Percentiles rank a stretch among this genome's conserved stretches.
phyloP scores from a whole-genome alignment of 2,329 filamentous ascomycete species.

The Fusarium brachygibbosum region DNA sequence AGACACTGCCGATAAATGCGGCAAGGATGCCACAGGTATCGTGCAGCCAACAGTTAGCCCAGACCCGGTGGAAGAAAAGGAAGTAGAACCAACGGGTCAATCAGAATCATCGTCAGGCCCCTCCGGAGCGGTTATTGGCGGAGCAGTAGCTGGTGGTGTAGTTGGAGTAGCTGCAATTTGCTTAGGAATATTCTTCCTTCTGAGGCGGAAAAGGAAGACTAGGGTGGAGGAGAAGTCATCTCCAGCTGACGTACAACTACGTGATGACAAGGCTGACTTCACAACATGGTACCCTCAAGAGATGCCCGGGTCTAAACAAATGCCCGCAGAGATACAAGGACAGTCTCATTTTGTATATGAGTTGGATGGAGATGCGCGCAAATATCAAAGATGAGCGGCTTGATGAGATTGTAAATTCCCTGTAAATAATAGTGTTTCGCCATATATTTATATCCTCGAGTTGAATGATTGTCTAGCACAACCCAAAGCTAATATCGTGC shows the following conservation, averaged over 20 bases:
- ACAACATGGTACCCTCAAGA: not conserved
- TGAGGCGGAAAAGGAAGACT: slow-evolving; percentile 12
- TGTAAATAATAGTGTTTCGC: not conserved
- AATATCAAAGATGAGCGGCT: not conserved
- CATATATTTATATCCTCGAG: too few species aligned
- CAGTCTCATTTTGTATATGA: slow-evolving; percentile 27
- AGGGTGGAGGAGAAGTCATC: not conserved
- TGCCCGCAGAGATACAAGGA: not conserved
- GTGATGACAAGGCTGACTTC: not conserved
- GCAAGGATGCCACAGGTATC: slow-evolving; percentile 20
- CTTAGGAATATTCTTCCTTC: slow-evolving; percentile 11
- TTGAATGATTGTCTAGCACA: not conserved
- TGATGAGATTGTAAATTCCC: too few species aligned
- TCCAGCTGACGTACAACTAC: not conserved
- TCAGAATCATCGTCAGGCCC: slow-evolving; percentile 6
- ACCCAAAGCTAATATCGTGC: slow-evolving; percentile 14
- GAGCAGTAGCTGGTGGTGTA: slow-evolving; percentile 15
- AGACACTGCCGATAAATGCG: slow-evolving; percentile 25
- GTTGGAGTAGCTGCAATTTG: slow-evolving; percentile 6
- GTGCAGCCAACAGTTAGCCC: slow-evolving; percentile 25
- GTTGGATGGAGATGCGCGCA: slow-evolving; percentile 2
- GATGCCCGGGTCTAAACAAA: not conserved
- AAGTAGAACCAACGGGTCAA: not conserved
- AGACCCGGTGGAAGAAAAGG: not conserved
- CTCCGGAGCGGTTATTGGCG: slow-evolving; percentile 23